These are phyloP conservation scores for Saturnispora halmiae DNA, from an alignment of 805 yeast genomes.

Conservation along the genomic window DNA sequence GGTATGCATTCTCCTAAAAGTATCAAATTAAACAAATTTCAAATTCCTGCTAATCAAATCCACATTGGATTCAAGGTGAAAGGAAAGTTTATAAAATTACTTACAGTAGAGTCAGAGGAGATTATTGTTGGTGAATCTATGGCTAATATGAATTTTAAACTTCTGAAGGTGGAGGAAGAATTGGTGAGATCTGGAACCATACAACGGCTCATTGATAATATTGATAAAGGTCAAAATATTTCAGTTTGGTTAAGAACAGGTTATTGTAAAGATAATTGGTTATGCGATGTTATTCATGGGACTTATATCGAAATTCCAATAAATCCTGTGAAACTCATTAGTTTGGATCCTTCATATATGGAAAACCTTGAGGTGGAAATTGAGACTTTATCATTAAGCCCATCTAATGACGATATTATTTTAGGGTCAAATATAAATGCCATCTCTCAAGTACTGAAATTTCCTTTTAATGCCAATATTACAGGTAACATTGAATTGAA, in stretches of 20 bases:
- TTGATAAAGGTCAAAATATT: background rate
- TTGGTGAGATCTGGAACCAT: slow-evolving; percentile 3
- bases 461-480: slow-evolving; percentile 2
- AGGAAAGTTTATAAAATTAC: slow-evolving; percentile 5
- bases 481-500: background rate
- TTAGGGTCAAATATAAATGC: background rate
- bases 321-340: background rate
- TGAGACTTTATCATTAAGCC: background rate
- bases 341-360: background rate
- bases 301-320: slow-evolving; percentile 1
- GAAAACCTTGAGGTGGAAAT: background rate
- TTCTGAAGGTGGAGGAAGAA: slow-evolving; percentile 5
- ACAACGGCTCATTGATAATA: slow-evolving; percentile 1
- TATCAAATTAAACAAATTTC: slow-evolving; percentile 3
- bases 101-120: background rate
- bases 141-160: background rate
- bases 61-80: slow-evolving; percentile 6
- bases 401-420: background rate
- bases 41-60: slow-evolving; percentile 1
- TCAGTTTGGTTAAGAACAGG: slow-evolving; percentile 7
- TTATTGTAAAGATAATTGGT: slow-evolving; percentile 7
- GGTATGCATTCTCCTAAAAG: background rate
- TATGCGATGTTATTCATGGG: slow-evolving; percentile 4
- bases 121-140: background rate
- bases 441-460: background rate